Evolutionary conservation across 169 alveolate genomes (phyloP), one percentile per base, ranked within the genome.

Genomic region (Cryptosporidium baileyi): DNA sequence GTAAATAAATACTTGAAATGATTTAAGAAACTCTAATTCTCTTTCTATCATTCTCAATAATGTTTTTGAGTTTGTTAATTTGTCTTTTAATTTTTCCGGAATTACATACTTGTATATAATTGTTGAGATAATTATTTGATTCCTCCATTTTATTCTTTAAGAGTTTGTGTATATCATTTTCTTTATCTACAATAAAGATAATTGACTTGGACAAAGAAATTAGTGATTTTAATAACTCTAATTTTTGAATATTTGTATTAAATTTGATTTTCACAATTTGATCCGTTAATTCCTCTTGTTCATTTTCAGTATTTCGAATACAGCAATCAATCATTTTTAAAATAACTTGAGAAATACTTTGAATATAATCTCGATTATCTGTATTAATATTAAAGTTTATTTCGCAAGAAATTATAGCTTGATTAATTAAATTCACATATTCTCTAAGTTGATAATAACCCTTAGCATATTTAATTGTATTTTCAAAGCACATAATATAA

Each of bases 381-480:
- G 7, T 1, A n/a, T 38, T 15, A 2, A 2, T 28, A 11, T 19
- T 24, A 9, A 44, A 41, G 17, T 61, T 9, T 4, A 19, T 41
- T 6, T 61, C 22, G 6, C 85, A 74, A 32, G 41, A 24, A 13
- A 38, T 15, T 19, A 74, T 11, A 11, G 60, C 54, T 22, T 57
- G 65, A 22, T 74, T 74, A 13, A 74, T 52, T 22, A 74, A 38
- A 19, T 13, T 54, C 9, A 34, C 28, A 74, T 74, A 74, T 38
- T 51, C 85, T 32, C 85, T 51, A 32, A 74, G 85, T 36, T 74
- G 85, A 54, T 54, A 74, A 15, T 67, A 54, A n/a, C 74, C 36
- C 24, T 74, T 74, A 0, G 85, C 49, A 17, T 8, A 54, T 4
- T 74, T 51, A 24, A 57, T 38, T 9, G 67, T 74, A 5, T 47